phyloP scores from a whole-genome alignment of 306 rosid genomes.

The Gastrolobium bilobum region DNA sequence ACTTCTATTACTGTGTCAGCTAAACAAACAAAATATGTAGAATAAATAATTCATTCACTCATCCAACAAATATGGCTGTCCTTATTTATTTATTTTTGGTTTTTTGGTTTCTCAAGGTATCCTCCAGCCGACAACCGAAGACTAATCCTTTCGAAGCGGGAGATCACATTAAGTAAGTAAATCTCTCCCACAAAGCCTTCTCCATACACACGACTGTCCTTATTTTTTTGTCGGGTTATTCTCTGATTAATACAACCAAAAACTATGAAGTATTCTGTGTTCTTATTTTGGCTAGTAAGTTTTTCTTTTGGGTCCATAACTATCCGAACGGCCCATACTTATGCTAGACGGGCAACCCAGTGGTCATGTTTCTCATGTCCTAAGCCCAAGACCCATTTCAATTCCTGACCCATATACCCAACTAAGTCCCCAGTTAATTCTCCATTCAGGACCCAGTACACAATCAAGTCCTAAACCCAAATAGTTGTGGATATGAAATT shows the following conservation, averaged over 20 bases:
- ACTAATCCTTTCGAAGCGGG: too few species aligned
- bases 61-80: conserved; percentile 21
- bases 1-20: not conserved
- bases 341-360: not conserved
- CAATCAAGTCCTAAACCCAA: too few species aligned
- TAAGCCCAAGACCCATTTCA: not conserved
- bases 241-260: not conserved
- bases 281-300: not conserved
- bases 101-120: too few species aligned
- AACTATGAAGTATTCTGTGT: not conserved
- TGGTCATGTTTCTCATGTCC: not conserved
- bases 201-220: too few species aligned
- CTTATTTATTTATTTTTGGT: too few species aligned
- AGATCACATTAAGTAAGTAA: too few species aligned
- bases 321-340: not conserved
- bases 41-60: conserved; percentile 25
- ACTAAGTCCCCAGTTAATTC: not conserved
- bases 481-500: too few species aligned
- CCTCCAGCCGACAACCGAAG: too few species aligned
- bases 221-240: not conserved
- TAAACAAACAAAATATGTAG: not conserved
- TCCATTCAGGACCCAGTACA: too few species aligned
- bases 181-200: too few species aligned
- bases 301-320: not conserved
- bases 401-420: not conserved